Conservation (phyloP, 257 asterid genomes). For the Verbena officinalis region DNA sequence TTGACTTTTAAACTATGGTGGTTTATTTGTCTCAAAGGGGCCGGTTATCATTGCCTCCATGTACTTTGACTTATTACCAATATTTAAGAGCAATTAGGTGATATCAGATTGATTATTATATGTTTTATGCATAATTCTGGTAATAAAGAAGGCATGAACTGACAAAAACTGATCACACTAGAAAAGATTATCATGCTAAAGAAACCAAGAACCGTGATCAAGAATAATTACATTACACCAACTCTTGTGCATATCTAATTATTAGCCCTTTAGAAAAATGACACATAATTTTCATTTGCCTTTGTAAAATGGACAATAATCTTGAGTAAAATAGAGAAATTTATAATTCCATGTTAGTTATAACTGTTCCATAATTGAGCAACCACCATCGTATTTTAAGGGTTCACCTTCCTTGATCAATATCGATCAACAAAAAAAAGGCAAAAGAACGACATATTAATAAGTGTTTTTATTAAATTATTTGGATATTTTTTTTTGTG, state of each 20-base stretch:
- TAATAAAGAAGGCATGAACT: too few relatives aligned
- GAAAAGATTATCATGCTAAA: not conserved
- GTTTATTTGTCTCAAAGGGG: slow-evolving; percentile 27
- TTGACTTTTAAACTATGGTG: slow-evolving; percentile 34
- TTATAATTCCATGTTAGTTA: slow-evolving; percentile 20
- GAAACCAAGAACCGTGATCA: not conserved
- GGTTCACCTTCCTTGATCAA: slow-evolving; percentile 2
- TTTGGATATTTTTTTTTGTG: too few relatives aligned
- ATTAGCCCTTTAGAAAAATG: not conserved
- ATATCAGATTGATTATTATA: not conserved
- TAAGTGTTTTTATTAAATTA: too few relatives aligned
- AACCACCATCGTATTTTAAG: slow-evolving; percentile 23
- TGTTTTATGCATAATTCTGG: too few relatives aligned
- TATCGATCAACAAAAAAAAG: too few relatives aligned
- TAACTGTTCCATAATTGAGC: slow-evolving; percentile 45
- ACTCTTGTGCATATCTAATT: too few relatives aligned
- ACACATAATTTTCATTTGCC: not conserved
- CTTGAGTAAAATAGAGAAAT: not conserved
- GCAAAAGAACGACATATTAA: too few relatives aligned
- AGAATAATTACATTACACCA: too few relatives aligned
- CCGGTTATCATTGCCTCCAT: slow-evolving; percentile 7
- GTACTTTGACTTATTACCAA: slow-evolving; percentile 36
- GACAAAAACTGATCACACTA: too few relatives aligned
- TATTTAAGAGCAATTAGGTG: slow-evolving; percentile 22
- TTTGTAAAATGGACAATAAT: not conserved